Base-by-base conservation (phyloP, 768 basidiomycete genomes). In the Trametes gibbosa region DNA sequence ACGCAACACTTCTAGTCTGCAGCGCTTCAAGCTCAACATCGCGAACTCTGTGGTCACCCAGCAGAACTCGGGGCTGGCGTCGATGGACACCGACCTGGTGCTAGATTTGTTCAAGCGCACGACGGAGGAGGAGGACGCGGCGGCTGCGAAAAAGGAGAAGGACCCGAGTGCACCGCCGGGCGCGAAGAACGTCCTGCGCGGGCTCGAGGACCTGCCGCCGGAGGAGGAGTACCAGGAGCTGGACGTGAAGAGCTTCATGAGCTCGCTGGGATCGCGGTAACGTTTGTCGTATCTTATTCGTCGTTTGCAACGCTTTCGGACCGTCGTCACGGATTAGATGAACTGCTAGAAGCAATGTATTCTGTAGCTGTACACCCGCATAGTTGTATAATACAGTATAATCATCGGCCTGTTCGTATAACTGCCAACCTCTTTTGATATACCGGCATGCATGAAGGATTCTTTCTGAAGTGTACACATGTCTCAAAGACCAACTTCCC, bases 11-110 rank as follows among this genome's bases (percentile, higher is more conserved):
- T 43, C 3, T 70, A 98, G 96, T 35, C 73, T 99, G 62, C 97
- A 99, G 81, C 91, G 95, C 50, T 99, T 99, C 83, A 99, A 99
- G 73, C 81, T 98, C 66, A 98, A 98, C 66, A 96, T 99, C 66
- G 97, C 97, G 29, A 88, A 92, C 64, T 94, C 97, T 8, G 86
- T 99, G 59, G 92, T 99, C 50, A 98, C 93, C 1, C 95, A 99
- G 71, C 95, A 99, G 71, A 99, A 99, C 70, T 83, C 96, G 0
- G 95, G 93, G 21, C 75, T 99, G 48, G 79, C 87, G 1, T 93
- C 93, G 2, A 98, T 99, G 95, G 95, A 96, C 68, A 98, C 97
- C 0, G 95, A 98, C 69, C 86, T 95, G 54, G 95, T 99, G 23
- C 77, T 99, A 24, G 97, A 98, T 72, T 81, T 99, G 37, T 98